A percentile compares a stretch with the other conserved stretches of the same genome.
These are phyloP conservation scores for Podospora didyma DNA, from an alignment of 495 filamentous ascomycete species.

Conservation along the genomic window DNA sequence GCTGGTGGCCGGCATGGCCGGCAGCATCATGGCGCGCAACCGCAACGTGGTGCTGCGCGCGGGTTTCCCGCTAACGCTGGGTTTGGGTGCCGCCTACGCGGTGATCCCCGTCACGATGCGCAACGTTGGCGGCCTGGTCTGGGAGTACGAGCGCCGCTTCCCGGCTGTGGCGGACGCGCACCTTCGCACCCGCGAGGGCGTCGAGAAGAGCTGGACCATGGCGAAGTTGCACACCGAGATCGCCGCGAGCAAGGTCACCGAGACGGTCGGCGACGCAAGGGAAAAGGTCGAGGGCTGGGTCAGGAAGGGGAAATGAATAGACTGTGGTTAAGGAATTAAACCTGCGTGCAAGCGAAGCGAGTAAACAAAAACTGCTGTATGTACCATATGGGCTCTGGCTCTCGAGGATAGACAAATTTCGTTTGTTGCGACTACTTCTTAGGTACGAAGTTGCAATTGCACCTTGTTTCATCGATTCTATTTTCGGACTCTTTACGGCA, in stretches of 20 bases:
- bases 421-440: constrained; percentile 4
- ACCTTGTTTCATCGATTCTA: not conserved
- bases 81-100: constrained; percentile 67
- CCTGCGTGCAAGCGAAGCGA: not conserved
- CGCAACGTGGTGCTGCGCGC: constrained; percentile 75
- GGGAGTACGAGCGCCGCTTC: constrained; percentile 84
- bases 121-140: constrained; percentile 78
- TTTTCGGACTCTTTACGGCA: not conserved
- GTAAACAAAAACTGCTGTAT: constrained; percentile 1
- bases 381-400: constrained; percentile 18
- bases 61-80: constrained; percentile 65
- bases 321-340: not conserved
- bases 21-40: constrained; percentile 81
- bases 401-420: constrained; percentile 23
- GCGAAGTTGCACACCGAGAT: constrained; percentile 67
- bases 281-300: constrained; percentile 83
- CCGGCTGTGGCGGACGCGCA: constrained; percentile 79
- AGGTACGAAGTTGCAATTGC: too few relatives aligned
- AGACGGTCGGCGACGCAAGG: constrained; percentile 66
- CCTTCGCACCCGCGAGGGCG: constrained; percentile 57
- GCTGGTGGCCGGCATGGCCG: constrained; percentile 86
- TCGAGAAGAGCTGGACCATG: constrained; percentile 65
- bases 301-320: constrained; percentile 70
- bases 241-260: constrained; percentile 67
- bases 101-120: constrained; percentile 74